Base-by-base conservation (phyloP, 768 basidiomycete species). In the Amanita subjunquillea region DNA sequence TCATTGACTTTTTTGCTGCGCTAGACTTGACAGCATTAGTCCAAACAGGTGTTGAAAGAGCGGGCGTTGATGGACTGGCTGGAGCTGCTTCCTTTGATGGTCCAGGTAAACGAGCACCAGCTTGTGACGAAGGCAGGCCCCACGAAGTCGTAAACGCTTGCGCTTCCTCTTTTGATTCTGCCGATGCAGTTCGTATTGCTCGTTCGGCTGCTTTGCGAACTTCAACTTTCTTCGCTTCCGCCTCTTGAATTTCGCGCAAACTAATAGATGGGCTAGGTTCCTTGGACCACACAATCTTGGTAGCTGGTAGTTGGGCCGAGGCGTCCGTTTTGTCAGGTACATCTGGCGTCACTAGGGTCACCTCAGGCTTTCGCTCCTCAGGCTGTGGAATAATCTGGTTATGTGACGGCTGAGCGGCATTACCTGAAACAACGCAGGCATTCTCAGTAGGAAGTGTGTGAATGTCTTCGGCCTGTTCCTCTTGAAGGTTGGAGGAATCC, bases 211-310 rank as follows among this genome's bases (percentile, higher is more conserved):
- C 75, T 64, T 87, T 94, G 40, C 86, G 79, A 9, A 76, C 81
- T 59, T 91, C 92, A 2, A 79, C 74, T 60, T 83, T 85, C 68
- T 81, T 91, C 6, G 79, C 80, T 67, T 99, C 96, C 2, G 86
- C 83, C 58, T 96, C 92, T 65, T 99, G 96, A 43, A 99, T 99
- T 53, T 98, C 92, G 51, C 93, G 84, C 36, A 99, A 69, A 56
- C 88, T 90, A 36, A 85, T 71, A 22, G 83, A 69, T 4, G 68
- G 74, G 43, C 17, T 38, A 25, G 71, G 64, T 63, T 81, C 84
- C 55, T 78, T 79, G 17, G 75, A 71, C 84, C 87, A 88, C 13
- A 80, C 77, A 41, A 76, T 69, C 59, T 84, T 85, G 13, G 68
- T 36, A 64, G 68, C 23, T 20, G 15, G 39, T 23, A 23, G 32